A percentile compares a stretch with the other conserved stretches of the same genome.
These are phyloP conservation scores for Auricularia cornea DNA, from an alignment of 768 basidiomycete species.

Conservation along the genomic window DNA sequence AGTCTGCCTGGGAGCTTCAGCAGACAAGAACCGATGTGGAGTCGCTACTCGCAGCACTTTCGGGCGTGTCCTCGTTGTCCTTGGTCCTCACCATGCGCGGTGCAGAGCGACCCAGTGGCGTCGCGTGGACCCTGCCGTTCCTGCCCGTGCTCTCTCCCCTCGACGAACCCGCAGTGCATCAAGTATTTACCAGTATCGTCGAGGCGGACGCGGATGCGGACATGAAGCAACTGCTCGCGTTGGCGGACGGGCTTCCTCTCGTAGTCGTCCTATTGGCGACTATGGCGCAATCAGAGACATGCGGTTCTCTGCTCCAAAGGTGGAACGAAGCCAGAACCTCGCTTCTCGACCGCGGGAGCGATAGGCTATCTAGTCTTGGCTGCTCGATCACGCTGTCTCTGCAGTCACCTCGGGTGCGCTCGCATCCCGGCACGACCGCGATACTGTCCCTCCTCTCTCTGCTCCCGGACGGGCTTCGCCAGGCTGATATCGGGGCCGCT, in stretches of 20 bases:
- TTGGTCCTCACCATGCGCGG: background rate
- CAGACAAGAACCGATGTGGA: background rate
- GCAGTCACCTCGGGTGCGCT: no score
- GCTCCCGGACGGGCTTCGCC: no score
- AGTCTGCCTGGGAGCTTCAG: background rate
- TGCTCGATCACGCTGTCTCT: no score
- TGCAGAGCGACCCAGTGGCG: background rate
- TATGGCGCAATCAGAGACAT: conserved; percentile 12
- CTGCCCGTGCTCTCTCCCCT: background rate
- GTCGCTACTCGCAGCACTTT: background rate
- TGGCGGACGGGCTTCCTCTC: conserved; percentile 16
- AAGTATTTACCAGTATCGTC: background rate
- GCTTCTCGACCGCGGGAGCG: no score
- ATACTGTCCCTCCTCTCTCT: no score
- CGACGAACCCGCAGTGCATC: background rate
- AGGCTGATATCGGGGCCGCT: background rate
- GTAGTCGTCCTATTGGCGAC: conserved; percentile 16
- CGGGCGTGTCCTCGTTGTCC: background rate
- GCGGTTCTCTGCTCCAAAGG: conserved; percentile 6
- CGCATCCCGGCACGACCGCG: no score
- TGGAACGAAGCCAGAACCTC: no score
- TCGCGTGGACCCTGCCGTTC: background rate
- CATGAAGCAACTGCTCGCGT: conserved; percentile 12
- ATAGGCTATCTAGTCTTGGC: no score
- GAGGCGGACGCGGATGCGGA: conserved; percentile 6